Conservation (phyloP, 2,329 filamentous ascomycete species). For the Paracoccidioides brasiliensis region DNA sequence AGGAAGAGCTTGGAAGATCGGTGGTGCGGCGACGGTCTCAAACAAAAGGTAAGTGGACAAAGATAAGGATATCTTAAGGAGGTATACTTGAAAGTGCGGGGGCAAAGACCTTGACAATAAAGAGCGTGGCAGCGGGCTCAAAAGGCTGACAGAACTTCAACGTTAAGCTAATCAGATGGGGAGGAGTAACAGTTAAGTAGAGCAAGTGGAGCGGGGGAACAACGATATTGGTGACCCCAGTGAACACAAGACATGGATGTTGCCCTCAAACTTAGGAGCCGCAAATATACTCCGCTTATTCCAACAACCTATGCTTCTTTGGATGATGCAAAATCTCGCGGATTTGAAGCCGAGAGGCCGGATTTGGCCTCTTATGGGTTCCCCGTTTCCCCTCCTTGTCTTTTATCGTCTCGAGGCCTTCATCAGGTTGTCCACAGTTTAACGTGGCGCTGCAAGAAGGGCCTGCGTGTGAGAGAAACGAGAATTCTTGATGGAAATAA, state of each 20-base stretch:
- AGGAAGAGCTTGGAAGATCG: neutral
- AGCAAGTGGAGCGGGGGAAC: neutral
- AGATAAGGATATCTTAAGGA: too few species aligned
- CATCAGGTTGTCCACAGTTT: neutral
- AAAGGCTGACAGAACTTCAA: too few species aligned
- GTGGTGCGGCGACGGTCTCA: neutral
- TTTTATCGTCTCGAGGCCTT: neutral
- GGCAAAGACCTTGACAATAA: too few species aligned
- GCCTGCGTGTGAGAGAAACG: neutral
- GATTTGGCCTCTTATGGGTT: neutral
- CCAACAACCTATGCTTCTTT: too few species aligned
- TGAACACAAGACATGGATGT: neutral
- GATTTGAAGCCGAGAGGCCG: too few species aligned
- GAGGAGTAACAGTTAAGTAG: neutral
- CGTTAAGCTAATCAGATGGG: neutral
- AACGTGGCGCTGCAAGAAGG: neutral
- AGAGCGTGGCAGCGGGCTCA: too few species aligned
- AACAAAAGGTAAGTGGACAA: neutral
- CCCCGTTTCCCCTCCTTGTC: neutral
- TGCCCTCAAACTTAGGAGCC: neutral
- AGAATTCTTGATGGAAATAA: neutral
- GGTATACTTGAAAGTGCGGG: too few species aligned
- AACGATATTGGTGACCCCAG: neutral
- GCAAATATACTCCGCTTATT: neutral
- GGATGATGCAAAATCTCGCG: too few species aligned